phyloP scores from a whole-genome alignment of 1,139 yeast species.

The Zygotorulaspora mrakii region DNA sequence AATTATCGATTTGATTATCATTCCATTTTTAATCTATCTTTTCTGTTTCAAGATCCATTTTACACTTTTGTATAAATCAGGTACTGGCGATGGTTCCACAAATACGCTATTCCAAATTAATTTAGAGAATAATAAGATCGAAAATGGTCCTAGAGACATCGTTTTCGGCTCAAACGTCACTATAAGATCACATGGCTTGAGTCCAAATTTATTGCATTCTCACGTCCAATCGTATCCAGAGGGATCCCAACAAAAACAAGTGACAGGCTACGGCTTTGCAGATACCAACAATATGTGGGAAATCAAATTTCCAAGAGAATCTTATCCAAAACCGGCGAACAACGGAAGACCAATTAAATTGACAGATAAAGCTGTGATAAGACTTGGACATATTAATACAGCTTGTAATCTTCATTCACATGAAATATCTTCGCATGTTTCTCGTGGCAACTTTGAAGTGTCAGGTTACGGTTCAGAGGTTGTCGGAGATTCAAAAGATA shows the following conservation, averaged over 20 bases:
- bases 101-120: conserved; percentile 70
- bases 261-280: conserved; percentile 72
- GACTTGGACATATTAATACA: conserved; percentile 54
- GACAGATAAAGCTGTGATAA: conserved; percentile 51
- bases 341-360: conserved; percentile 32
- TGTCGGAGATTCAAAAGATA: conserved; percentile 59
- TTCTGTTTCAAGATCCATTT: conserved; percentile 79
- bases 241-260: conserved; percentile 70
- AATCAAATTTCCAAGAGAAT: conserved; percentile 46
- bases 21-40: conserved; percentile 72
- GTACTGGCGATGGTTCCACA: conserved; percentile 72
- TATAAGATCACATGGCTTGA: conserved; percentile 66
- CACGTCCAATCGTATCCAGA: conserved; percentile 65
- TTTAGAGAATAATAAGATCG: conserved; percentile 51
- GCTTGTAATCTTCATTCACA: conserved; percentile 62
- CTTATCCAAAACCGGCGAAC: conserved; percentile 31
- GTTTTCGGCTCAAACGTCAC: conserved; percentile 61
- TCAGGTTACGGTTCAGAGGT: conserved; percentile 61
- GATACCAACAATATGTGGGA: conserved; percentile 66
- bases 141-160: conserved; percentile 57
- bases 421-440: conserved; percentile 51
- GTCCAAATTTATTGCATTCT: conserved; percentile 69
- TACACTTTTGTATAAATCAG: conserved; percentile 65
- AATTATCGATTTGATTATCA: conserved; percentile 58
- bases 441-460: conserved; percentile 55